Evolutionary conservation across 2,329 filamentous ascomycete species (phyloP).

Genomic region (Penicillium aurantiogriseum): DNA sequence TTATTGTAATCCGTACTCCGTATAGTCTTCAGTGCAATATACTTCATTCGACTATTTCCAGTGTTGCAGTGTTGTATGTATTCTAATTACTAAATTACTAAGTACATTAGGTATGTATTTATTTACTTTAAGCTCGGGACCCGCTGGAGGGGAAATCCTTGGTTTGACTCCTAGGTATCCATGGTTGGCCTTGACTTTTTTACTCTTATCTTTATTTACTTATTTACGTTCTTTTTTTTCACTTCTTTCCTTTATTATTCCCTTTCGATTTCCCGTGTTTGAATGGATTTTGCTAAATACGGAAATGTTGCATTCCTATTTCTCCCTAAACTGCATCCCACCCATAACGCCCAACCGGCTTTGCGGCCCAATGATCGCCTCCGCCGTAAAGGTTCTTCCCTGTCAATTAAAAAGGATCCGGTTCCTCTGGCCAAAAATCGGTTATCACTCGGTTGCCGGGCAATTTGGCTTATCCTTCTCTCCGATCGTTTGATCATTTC

Average conservation of each 20-base stretch:
- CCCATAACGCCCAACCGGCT: constrained; percentile 15
- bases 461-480: background rate
- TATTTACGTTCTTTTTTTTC: background rate
- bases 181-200: constrained; percentile 4
- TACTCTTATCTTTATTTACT: constrained; percentile 2
- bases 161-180: constrained; percentile 10
- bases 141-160: constrained; percentile 16
- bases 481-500: background rate
- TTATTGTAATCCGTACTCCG: no score
- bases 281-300: background rate
- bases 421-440: background rate
- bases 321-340: constrained; percentile 1
- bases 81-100: background rate
- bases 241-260: background rate
- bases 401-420: background rate
- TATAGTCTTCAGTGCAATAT: background rate
- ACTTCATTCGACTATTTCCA: background rate
- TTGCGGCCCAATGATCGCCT: constrained; percentile 28
- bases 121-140: constrained; percentile 15
- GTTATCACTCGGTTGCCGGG: background rate
- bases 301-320: constrained; percentile 5
- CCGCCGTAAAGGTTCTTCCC: constrained; percentile 12
- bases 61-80: background rate
- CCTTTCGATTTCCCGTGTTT: background rate
- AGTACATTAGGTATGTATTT: background rate